phyloP scores from a whole-genome alignment of 441 rosid species.

The Eugenia klotzschiana region DNA sequence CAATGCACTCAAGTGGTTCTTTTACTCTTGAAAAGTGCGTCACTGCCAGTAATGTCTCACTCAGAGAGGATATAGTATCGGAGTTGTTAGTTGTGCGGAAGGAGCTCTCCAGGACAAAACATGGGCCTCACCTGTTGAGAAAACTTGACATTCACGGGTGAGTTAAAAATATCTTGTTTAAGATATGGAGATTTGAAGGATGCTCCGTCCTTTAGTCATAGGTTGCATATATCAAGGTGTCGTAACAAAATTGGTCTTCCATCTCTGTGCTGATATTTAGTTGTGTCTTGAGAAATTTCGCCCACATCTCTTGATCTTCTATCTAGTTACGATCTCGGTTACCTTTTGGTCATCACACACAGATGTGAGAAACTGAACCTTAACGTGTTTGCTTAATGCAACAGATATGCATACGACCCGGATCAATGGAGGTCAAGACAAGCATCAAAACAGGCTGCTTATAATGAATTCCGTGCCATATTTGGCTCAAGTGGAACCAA shows the following conservation, averaged over 20 bases:
- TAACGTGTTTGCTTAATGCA: conserved; percentile 1
- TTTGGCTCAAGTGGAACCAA: conserved; percentile 48
- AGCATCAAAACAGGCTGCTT: conserved; percentile 65
- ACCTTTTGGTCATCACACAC: neutral
- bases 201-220: neutral
- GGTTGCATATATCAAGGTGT: neutral
- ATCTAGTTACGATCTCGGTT: neutral
- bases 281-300: neutral
- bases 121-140: conserved; percentile 73
- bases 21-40: conserved; percentile 84
- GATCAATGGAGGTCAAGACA: conserved; percentile 75
- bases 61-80: conserved; percentile 59
- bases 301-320: neutral
- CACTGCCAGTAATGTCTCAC: conserved; percentile 42
- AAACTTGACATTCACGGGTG: conserved; percentile 72
- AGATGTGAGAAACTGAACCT: neutral
- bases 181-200: neutral
- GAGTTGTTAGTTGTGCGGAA: conserved; percentile 47
- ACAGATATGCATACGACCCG: conserved; percentile 49
- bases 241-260: neutral
- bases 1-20: conserved; percentile 62
- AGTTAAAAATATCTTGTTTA: conserved; percentile 6
- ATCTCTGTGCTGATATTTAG: neutral
- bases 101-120: conserved; percentile 64
- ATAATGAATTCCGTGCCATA: conserved; percentile 38